Evolutionary conservation across 257 asterid species (phyloP).

Genomic region (Nicotiana benthamiana): DNA sequence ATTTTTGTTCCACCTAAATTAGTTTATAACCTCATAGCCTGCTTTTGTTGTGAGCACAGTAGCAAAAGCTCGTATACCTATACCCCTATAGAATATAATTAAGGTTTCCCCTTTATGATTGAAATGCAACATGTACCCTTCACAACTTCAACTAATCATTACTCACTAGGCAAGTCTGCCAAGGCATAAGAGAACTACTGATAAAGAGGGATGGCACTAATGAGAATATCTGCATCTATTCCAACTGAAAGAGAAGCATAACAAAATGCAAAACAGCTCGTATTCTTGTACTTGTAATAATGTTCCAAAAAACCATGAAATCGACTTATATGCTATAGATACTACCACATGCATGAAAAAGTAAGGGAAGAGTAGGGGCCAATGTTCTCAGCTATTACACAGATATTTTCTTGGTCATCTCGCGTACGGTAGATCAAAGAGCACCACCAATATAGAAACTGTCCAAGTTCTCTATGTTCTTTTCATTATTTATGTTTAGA

Average conservation of each 20-base stretch:
- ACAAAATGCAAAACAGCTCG: neutral
- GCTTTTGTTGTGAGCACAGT: neutral
- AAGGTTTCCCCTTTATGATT: no score
- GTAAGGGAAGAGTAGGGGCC: neutral
- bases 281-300: neutral
- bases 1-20: neutral
- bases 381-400: neutral
- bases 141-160: no score
- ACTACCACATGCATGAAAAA: neutral
- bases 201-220: no score
- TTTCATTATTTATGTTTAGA: neutral
- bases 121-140: no score
- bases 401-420: neutral
- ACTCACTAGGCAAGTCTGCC: no score
- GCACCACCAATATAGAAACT: neutral
- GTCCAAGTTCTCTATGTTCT: neutral
- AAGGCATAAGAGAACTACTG: no score
- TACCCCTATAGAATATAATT: no score
- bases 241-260: no score
- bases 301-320: no score
- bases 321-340: neutral
- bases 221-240: no score
- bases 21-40: neutral
- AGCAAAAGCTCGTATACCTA: neutral
- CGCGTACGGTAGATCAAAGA: neutral